phyloP scores from a whole-genome alignment of 768 basidiomycete species.

The Mrakia gelida region DNA sequence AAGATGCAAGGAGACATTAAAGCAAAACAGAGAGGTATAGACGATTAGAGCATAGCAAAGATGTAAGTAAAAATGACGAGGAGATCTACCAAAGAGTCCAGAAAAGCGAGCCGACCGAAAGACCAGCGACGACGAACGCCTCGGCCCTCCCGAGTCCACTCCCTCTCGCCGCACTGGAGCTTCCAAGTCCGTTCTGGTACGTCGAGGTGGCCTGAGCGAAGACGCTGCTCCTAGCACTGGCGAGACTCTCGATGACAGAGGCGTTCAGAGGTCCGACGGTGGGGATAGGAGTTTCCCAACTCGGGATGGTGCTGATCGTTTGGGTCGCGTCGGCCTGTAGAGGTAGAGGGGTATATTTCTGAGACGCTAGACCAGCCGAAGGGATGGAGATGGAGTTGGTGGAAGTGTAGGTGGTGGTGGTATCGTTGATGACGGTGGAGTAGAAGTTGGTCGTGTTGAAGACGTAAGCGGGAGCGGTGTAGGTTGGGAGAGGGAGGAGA shows the following conservation, averaged over 20 bases:
- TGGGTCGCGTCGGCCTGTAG: neutral
- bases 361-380: neutral
- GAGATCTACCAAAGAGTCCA: neutral
- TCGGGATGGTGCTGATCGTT: neutral
- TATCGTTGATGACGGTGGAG: neutral
- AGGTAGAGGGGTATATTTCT: neutral
- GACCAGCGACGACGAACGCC: neutral
- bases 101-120: neutral
- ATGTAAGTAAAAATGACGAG: too few species aligned
- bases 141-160: neutral
- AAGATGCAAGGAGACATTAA: too few species aligned
- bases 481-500: slow-evolving; percentile 26
- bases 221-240: slow-evolving; percentile 8
- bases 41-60: too few species aligned
- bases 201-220: slow-evolving; percentile 10
- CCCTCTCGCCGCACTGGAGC: neutral
- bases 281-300: neutral
- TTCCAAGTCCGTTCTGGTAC: neutral
- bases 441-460: slow-evolving; percentile 25
- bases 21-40: too few species aligned
- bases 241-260: slow-evolving; percentile 5
- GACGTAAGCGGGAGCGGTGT: slow-evolving; percentile 5
- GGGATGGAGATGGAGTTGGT: neutral
- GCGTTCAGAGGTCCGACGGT: neutral
- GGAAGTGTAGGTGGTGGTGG: neutral